Evolutionary conservation across 768 basidiomycete species (phyloP), one percentile per base, ranked within the genome.

Genomic region (Hericium coralloides): DNA sequence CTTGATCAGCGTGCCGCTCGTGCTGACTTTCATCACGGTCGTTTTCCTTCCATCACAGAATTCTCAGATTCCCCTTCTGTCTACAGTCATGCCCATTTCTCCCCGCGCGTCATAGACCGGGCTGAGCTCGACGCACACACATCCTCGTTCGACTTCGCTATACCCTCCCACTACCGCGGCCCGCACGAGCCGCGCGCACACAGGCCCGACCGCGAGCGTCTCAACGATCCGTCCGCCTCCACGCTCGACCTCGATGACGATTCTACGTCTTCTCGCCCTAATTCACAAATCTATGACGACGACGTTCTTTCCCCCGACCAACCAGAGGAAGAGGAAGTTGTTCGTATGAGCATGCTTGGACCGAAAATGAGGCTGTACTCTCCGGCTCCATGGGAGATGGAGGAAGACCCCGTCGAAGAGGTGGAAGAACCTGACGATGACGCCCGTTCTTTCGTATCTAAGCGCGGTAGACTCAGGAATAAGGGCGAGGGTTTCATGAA

Each of bases 311-410:
- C 22, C 4, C 20, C 43, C n/a, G 43, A 43, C 74, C 31, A 31
- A 31, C 31, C 31, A 31, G 31, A 31, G 52, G 73, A 79, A 38
- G 75, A 75, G 9, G 63, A 73, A 38, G 70, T 76, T 2, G 68
- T 76, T 58, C 77, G 84, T 54, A 80, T 90, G 69, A 89, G 86
- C 64, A 72, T 84, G 50, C 80, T 86, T 37, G 90, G 90, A n/a
- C 89, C 89, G 31, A 89, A 82, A 69, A 87, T 91, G 79, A 82
- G 84, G 52, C 82, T 89, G 66, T 87, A 89, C 69, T 87, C 86
- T 59, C 84, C 79, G 23, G 85, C 89, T 17, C 89, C 89, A 41
- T 92, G 89, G 89, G 89, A 91, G 70, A 70, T 77, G 38, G 85
- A 82, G 51, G 81, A 77, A 14, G 76, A 73, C 38, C 39, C 69